Evolutionary conservation across 1,284 basidiomycete genomes (phyloP).

Genomic region (Cryptococcus depauperatus): DNA sequence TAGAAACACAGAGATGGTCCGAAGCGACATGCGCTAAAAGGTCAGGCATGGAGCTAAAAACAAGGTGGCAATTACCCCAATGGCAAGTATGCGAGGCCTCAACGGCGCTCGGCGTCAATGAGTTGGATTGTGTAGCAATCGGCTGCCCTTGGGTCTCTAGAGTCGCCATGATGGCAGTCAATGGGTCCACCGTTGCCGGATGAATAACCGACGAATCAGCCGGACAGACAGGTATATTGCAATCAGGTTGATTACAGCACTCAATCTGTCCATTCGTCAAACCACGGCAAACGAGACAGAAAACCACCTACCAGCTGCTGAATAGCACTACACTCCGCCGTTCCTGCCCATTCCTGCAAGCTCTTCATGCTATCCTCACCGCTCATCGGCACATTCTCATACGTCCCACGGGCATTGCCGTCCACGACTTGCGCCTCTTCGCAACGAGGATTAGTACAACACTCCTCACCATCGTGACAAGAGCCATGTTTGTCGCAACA

Average conservation of each 20-base stretch:
- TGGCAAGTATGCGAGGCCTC: conserved; percentile 39
- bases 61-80: conserved; percentile 47
- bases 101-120: neutral
- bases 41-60: conserved; percentile 46
- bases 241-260: conserved; percentile 30
- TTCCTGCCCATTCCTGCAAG: conserved; percentile 27
- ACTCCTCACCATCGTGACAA: conserved; percentile 10
- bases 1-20: conserved; percentile 43
- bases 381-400: neutral
- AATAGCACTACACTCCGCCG: conserved; percentile 31
- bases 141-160: conserved; percentile 6
- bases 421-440: conserved; percentile 7
- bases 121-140: neutral
- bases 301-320: conserved; percentile 36
- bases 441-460: conserved; percentile 16
- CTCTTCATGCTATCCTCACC: conserved; percentile 13
- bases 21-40: conserved; percentile 49
- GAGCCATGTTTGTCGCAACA: conserved; percentile 5
- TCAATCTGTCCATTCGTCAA: conserved; percentile 26
- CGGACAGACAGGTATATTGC: conserved; percentile 19
- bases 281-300: neutral
- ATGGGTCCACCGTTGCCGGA: conserved; percentile 9
- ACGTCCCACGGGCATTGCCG: neutral
- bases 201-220: conserved; percentile 8
- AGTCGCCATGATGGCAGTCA: conserved; percentile 8